phyloP scores from a whole-genome alignment of 441 rosid genomes.

The Erysimum cheiri region DNA sequence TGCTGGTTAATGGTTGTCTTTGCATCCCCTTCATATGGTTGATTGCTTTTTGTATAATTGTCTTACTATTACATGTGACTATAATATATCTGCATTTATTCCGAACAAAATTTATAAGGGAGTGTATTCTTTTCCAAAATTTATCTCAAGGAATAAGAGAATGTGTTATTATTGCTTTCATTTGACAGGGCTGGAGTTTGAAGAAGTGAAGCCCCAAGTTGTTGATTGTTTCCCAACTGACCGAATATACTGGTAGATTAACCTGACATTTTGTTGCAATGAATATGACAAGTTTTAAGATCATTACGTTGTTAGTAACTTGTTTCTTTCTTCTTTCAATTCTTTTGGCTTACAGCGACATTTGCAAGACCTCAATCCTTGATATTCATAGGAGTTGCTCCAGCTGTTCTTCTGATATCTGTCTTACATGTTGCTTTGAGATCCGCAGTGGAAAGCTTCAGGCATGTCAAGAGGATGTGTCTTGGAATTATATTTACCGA shows the following conservation, averaged over 20 bases:
- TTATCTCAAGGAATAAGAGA: too few relatives aligned
- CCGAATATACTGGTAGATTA: conserved; percentile 29
- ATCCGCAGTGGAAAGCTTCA: conserved; percentile 62
- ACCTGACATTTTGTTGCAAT: neutral
- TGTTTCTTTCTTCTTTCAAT: neutral
- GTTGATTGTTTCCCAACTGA: neutral
- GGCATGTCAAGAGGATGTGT: conserved; percentile 49
- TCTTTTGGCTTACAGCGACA: conserved; percentile 53
- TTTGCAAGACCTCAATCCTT: conserved; percentile 73
- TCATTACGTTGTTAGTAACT: neutral
- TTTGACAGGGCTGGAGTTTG: conserved; percentile 22
- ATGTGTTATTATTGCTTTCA: neutral
- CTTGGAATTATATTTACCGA: conserved; percentile 43
- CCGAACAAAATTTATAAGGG: too few relatives aligned
- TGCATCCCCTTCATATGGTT: too few relatives aligned
- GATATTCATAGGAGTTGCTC: conserved; percentile 79
- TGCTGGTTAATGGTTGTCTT: too few relatives aligned
- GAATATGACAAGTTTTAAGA: neutral
- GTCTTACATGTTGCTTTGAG: conserved; percentile 77
- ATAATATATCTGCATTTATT: too few relatives aligned
- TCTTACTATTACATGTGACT: too few relatives aligned
- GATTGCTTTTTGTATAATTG: too few relatives aligned
- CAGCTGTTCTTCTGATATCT: conserved; percentile 65
- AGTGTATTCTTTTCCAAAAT: too few relatives aligned
- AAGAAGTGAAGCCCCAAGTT: conserved; percentile 22